Percentiles rank a stretch among this genome's conserved stretches.
Conservation (phyloP, 2,329 filamentous ascomycete species). For the Colletotrichum plurivorum region DNA sequence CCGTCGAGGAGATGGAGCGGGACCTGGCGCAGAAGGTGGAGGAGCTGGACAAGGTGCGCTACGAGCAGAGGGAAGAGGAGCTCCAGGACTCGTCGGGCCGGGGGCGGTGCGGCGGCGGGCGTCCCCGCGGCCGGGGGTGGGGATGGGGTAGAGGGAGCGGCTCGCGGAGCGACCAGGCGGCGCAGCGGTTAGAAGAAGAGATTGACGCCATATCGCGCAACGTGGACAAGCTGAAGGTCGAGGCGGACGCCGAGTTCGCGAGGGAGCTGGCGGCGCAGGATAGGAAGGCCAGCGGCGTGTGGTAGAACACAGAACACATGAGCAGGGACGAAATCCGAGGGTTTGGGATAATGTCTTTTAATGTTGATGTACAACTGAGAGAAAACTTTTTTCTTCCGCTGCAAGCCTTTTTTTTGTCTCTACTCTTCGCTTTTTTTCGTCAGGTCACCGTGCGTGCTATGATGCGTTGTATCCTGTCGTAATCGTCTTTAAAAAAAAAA, state of each 20-base stretch:
- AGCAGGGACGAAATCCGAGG: background rate
- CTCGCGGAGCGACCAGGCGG: slow-evolving; percentile 19
- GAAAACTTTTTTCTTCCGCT: no score
- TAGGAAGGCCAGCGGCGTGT: slow-evolving; percentile 19
- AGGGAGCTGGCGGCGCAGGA: slow-evolving; percentile 55
- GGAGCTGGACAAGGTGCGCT: slow-evolving; percentile 33
- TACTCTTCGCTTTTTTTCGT: slow-evolving; percentile 25
- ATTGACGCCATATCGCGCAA: slow-evolving; percentile 55
- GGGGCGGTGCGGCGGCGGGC: slow-evolving; percentile 39
- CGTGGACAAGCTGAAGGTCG: slow-evolving; percentile 55
- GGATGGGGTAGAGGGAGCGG: slow-evolving; percentile 2
- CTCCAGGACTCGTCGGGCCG: slow-evolving; percentile 21
- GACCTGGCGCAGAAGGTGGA: slow-evolving; percentile 33
- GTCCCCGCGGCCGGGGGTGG: slow-evolving; percentile 23
- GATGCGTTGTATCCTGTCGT: slow-evolving; percentile 27
- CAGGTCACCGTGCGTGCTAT: slow-evolving; percentile 15
- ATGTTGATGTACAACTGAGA: no score
- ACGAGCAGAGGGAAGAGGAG: slow-evolving; percentile 17
- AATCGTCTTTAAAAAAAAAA: slow-evolving; percentile 3
- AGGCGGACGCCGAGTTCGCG: slow-evolving; percentile 64
- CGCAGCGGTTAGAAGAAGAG: slow-evolving; percentile 50
- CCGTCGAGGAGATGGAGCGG: slow-evolving; percentile 19
- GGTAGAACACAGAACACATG: background rate
- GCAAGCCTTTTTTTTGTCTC: background rate
- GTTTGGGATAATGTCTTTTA: no score